A percentile compares a stretch with the other conserved stretches of the same genome.
Evolutionary conservation across 805 yeast genomes (phyloP).

Genomic region (Jamesozyma hellenica): DNA sequence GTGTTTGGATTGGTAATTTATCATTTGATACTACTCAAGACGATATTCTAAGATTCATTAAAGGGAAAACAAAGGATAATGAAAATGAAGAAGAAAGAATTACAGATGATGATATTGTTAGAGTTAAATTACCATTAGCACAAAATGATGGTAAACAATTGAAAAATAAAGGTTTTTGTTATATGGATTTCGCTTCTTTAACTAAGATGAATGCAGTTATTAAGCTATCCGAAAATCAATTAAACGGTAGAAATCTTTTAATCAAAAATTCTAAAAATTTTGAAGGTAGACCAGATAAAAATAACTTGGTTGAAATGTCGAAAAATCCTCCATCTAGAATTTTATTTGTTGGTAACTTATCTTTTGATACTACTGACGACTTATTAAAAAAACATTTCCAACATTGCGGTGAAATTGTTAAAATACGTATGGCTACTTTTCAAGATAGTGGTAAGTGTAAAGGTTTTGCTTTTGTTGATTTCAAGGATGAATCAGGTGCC

Average conservation of each 20-base stretch:
- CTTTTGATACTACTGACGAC: conserved; percentile 84
- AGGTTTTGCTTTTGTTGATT: conserved; percentile 90
- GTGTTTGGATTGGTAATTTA: conserved; percentile 93
- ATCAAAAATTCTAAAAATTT: conserved; percentile 73
- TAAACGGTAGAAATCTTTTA: conserved; percentile 78
- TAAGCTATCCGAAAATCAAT: conserved; percentile 53
- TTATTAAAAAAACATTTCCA: conserved; percentile 71
- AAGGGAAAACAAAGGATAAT: conserved; percentile 42
- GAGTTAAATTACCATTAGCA: conserved; percentile 72
- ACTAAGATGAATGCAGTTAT: conserved; percentile 55
- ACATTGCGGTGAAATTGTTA: conserved; percentile 79
- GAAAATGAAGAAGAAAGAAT: conserved; percentile 34
- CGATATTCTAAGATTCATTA: conserved; percentile 56
- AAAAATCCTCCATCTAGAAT: conserved; percentile 85
- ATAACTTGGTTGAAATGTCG: conserved; percentile 38
- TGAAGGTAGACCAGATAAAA: conserved; percentile 75
- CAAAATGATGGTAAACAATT: conserved; percentile 48
- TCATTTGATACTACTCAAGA: conserved; percentile 75
- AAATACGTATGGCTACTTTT: conserved; percentile 94
- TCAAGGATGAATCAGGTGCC: conserved; percentile 69
- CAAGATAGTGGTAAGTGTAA: conserved; percentile 94
- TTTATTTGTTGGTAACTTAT: conserved; percentile 83
- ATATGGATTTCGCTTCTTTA: conserved; percentile 62
- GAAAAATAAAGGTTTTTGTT: conserved; percentile 70
- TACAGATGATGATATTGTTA: conserved; percentile 47